A percentile compares a stretch with the other conserved stretches of the same genome.
These are phyloP conservation scores for Cystoderma amianthinum DNA, from an alignment of 768 basidiomycete genomes.

Conservation along the genomic window DNA sequence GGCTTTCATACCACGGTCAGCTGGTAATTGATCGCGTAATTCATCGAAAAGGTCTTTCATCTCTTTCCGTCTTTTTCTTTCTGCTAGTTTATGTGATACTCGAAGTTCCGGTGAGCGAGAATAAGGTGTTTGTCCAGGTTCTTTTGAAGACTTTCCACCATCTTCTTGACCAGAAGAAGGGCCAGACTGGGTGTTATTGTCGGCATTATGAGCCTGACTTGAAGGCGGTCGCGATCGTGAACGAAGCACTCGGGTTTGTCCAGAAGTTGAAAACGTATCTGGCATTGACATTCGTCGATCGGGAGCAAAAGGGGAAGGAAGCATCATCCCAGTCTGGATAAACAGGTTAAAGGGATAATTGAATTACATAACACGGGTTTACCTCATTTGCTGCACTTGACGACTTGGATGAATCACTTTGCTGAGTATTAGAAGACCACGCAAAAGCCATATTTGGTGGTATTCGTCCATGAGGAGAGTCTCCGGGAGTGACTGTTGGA, in stretches of 20 bases:
- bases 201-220: constrained; percentile 40
- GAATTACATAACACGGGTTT: constrained; percentile 38
- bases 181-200: constrained; percentile 31
- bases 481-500: constrained; percentile 51
- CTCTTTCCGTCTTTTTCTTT: constrained; percentile 94
- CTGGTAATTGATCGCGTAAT: constrained; percentile 85
- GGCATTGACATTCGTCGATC: constrained; percentile 80
- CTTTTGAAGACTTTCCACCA: constrained; percentile 35
- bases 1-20: constrained; percentile 90
- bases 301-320: constrained; percentile 48
- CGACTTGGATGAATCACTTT: constrained; percentile 21
- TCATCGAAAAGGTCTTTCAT: constrained; percentile 99
- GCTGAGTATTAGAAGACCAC: constrained; percentile 50
- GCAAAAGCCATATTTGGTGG: constrained; percentile 64
- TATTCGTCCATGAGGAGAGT: constrained; percentile 58
- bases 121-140: constrained; percentile 68
- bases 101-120: constrained; percentile 93
- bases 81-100: constrained; percentile 94
- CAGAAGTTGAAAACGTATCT: constrained; percentile 39
- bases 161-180: constrained; percentile 41
- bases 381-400: constrained; percentile 33
- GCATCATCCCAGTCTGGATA: constrained; percentile 42
- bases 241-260: constrained; percentile 45
- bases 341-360: constrained; percentile 42
- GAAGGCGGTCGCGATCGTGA: constrained; percentile 70